Evolutionary conservation across 192 early-diverging fungal species (phyloP).

Genomic region (Phlyctochytrium bullatum): DNA sequence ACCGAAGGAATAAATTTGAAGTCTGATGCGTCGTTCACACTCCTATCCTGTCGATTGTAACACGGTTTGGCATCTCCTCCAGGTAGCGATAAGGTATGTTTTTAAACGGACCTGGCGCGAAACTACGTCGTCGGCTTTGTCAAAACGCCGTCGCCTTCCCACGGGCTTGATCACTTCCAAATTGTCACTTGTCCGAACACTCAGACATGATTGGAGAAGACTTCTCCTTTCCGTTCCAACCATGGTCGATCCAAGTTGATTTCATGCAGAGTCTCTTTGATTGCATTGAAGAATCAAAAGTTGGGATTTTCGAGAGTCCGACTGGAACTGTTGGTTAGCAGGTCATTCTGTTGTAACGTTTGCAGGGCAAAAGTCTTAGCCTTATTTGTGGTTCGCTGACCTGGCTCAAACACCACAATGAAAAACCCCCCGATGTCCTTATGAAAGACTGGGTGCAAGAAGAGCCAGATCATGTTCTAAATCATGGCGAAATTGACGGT

Average conservation of each 20-base stretch:
- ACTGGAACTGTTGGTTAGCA: conserved; percentile 73
- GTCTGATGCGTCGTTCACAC: too few species aligned
- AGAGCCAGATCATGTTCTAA: too few species aligned
- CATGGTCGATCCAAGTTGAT: conserved; percentile 72
- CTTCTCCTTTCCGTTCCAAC: conserved; percentile 64
- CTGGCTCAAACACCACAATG: conserved; percentile 68
- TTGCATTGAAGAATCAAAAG: conserved; percentile 60
- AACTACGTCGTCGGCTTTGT: too few species aligned
- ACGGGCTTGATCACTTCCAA: too few species aligned
- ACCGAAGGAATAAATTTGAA: too few species aligned
- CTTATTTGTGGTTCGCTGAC: conserved; percentile 80
- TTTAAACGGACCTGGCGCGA: too few species aligned
- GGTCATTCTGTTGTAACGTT: not conserved
- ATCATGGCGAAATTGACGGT: not conserved
- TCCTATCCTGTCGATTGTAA: too few species aligned
- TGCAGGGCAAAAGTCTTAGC: conserved; percentile 82
- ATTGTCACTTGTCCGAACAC: too few species aligned
- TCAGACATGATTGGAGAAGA: too few species aligned
- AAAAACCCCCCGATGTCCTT: conserved; percentile 4
- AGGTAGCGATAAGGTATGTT: too few species aligned
- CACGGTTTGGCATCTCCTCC: too few species aligned
- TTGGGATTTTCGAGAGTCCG: conserved; percentile 87
- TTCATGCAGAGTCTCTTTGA: conserved; percentile 78
- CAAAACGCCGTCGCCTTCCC: too few species aligned
- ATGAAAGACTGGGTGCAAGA: conserved; percentile 7